phyloP scores from a whole-genome alignment of 768 basidiomycete species.

The Russula lepida region DNA sequence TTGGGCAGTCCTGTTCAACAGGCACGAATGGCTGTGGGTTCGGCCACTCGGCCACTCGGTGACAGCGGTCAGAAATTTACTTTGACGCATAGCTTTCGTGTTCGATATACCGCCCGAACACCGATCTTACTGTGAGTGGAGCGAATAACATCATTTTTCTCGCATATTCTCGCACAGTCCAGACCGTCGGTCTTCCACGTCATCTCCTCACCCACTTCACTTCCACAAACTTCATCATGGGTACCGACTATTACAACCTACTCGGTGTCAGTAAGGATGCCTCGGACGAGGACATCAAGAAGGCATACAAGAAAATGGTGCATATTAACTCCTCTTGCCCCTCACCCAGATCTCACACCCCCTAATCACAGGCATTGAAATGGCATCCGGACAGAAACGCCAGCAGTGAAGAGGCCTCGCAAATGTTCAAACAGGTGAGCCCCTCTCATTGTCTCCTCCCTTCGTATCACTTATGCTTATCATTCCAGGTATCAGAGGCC shows the following conservation, averaged over 20 bases:
- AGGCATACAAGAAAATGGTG: slow-evolving; percentile 92
- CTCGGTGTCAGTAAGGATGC: slow-evolving; percentile 71
- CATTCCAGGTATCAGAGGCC: slow-evolving; percentile 74
- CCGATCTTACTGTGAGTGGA: not conserved
- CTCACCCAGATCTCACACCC: not conserved
- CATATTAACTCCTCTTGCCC: slow-evolving; percentile 18
- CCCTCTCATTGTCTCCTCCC: no score
- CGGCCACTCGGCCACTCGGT: no score
- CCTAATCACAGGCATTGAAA: slow-evolving; percentile 58
- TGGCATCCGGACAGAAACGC: slow-evolving; percentile 92
- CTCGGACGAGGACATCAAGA: slow-evolving; percentile 81
- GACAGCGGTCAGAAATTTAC: no score
- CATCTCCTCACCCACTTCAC: not conserved
- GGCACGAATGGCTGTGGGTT: not conserved
- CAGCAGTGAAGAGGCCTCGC: slow-evolving; percentile 76
- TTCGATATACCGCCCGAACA: no score
- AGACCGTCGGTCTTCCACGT: not conserved
- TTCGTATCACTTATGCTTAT: not conserved
- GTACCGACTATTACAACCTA: slow-evolving; percentile 81
- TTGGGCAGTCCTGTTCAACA: not conserved
- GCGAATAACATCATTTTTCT: not conserved
- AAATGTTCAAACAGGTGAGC: slow-evolving; percentile 86
- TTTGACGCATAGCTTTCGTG: no score
- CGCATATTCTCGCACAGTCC: slow-evolving; percentile 10
- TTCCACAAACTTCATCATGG: slow-evolving; percentile 39